Evolutionary conservation across 1,284 basidiomycete genomes (phyloP), one percentile per base, ranked within the genome.

Genomic region (Hemileia vastatrix): DNA sequence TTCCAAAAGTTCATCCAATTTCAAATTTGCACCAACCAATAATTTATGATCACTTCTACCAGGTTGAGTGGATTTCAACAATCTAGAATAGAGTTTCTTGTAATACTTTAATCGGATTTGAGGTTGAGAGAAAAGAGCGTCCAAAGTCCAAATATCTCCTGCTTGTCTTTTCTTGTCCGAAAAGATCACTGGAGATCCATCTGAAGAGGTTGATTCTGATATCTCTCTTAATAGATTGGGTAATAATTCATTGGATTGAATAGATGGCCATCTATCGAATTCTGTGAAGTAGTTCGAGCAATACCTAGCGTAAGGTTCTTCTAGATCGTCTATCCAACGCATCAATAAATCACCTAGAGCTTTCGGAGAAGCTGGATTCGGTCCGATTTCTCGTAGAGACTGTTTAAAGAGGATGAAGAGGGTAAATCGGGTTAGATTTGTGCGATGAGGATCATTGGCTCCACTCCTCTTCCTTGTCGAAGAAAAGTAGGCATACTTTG

Each of bases 321-420:
- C 40, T 32, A 60, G 49, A 6, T 60, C 47, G 3, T 32, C 21
- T 27, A 54, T n/a, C 94, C 93, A 98, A 78, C 88, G 86, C 88
- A 97, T 96, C 64, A 98, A 81, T 52, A 98, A 79, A 76, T 97
- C 94, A 53, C 94, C 94, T 19, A 98, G 81, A 9, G 88, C 90
- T 75, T 94, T 95, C 13, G 94, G 90, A n/a, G 88, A 90, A 1
- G 90, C 85, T 0, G 93, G 92, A 76, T 87, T 90, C 49, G 87
- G 84, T 6, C 91, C 94, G 65, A 98, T 93, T 67, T 95, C 92
- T 76, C 88, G 90, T 65, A 98, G 80, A 82, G 88, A 88, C 91
- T 94, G 75, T 21, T 57, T 36, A 56, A 49, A 9, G 33, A 44
- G 9, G 40, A 52, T 49, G 59, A 51, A 54, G 51, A 59, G 73